Conservation (phyloP, 179 eudicot species). For the Spinacia oleracea region DNA sequence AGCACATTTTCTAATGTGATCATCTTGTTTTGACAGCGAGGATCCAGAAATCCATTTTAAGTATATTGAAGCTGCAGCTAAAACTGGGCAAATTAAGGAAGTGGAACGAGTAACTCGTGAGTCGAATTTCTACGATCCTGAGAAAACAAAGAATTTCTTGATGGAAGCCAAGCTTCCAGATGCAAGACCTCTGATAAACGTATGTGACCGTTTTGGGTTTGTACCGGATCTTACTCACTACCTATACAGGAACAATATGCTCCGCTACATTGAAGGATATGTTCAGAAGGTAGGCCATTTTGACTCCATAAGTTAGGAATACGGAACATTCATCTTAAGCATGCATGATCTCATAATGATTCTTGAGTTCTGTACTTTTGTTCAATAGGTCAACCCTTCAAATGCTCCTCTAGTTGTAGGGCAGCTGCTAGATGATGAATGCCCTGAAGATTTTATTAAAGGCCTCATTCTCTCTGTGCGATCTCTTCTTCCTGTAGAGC, state of each 20-base stretch:
- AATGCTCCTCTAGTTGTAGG: constrained; percentile 59
- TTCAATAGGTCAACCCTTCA: constrained; percentile 45
- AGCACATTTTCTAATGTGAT: constrained; percentile 17
- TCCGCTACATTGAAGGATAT: constrained; percentile 57
- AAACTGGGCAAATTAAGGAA: constrained; percentile 58
- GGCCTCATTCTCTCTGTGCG: constrained; percentile 58
- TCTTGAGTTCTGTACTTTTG: neutral
- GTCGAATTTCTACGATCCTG: constrained; percentile 54
- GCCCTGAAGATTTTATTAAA: constrained; percentile 56
- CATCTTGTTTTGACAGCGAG: constrained; percentile 37
- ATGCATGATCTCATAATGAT: neutral
- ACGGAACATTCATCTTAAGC: neutral
- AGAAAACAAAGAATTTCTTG: constrained; percentile 55
- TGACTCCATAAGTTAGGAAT: neutral
- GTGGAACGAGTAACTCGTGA: constrained; percentile 60
- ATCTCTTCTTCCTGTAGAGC: constrained; percentile 56
- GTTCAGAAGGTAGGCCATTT: constrained; percentile 43
- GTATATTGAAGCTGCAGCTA: constrained; percentile 60
- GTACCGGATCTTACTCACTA: constrained; percentile 57
- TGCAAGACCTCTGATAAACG: constrained; percentile 56
- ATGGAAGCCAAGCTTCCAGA: constrained; percentile 62
- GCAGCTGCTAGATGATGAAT: constrained; percentile 55
- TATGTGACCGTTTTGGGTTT: constrained; percentile 55
- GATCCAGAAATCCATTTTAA: constrained; percentile 56
- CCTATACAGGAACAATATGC: constrained; percentile 51